Evolutionary conservation across 2,329 filamentous ascomycete species (phyloP).

Genomic region (Alternaria ethzedia): DNA sequence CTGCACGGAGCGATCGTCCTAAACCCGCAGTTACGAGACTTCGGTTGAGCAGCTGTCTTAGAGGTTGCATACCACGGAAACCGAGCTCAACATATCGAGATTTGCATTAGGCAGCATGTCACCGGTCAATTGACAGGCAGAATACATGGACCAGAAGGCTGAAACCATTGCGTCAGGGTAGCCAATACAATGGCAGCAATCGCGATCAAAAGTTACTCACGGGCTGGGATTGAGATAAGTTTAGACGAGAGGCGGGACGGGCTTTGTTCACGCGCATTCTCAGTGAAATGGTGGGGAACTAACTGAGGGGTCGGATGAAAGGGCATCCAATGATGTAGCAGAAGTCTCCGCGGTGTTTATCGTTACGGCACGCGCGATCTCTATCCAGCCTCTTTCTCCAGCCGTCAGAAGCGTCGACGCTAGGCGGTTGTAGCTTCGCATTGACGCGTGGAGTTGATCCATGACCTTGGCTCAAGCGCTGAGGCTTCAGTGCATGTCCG

Average conservation of each 20-base stretch:
- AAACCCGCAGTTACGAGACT: background rate
- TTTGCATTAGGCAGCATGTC: background rate
- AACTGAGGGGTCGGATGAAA: conserved; percentile 34
- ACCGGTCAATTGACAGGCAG: background rate
- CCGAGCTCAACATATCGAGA: conserved; percentile 1
- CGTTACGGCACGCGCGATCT: conserved; percentile 13
- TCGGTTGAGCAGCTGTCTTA: conserved; percentile 16
- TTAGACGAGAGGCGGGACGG: conserved; percentile 26
- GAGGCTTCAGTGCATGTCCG: conserved; percentile 18
- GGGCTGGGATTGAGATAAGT: conserved; percentile 17
- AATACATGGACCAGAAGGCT: background rate
- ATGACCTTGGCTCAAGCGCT: conserved; percentile 25
- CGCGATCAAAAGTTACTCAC: background rate
- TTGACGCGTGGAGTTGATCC: conserved; percentile 41
- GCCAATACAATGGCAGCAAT: background rate
- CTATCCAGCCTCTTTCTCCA: conserved; percentile 30
- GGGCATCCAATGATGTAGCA: conserved; percentile 23
- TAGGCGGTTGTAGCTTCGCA: conserved; percentile 26
- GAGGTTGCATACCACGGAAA: conserved; percentile 12
- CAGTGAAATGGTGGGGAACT: conserved; percentile 19
- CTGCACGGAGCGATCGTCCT: conserved; percentile 11
- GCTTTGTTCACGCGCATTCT: conserved; percentile 14
- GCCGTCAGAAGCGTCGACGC: conserved; percentile 27
- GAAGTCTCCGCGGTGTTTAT: conserved; percentile 13
- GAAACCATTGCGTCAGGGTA: background rate